Percentiles rank a stretch among this genome's conserved stretches.
Conservation (phyloP, 192 early-diverging fungal genomes). For the Linderina pennispora region DNA sequence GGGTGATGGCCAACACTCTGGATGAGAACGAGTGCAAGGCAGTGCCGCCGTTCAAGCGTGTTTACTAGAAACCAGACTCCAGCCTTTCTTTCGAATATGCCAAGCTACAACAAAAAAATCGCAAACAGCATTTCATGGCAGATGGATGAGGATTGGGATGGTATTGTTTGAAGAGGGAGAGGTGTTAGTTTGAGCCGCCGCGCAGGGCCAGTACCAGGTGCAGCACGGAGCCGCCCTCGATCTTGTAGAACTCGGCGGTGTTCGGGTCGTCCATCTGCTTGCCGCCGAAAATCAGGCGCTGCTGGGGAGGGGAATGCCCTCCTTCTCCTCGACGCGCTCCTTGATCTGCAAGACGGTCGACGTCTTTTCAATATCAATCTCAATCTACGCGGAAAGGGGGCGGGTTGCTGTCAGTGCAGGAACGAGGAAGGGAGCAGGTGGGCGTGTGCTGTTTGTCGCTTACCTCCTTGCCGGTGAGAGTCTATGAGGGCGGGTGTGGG, state of each 20-base stretch:
- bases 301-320: constrained; percentile 97
- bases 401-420: too few species aligned
- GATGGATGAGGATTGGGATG: too few species aligned
- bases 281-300: constrained; percentile 90
- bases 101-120: too few species aligned
- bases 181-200: constrained; percentile 58
- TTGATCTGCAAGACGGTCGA: constrained; percentile 71
- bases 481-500: constrained; percentile 54
- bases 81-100: neutral
- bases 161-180: too few species aligned
- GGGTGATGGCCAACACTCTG: constrained; percentile 73
- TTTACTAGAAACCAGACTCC: constrained; percentile 55
- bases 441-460: constrained; percentile 2
- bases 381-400: constrained; percentile 59
- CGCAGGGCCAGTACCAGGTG: constrained; percentile 94
- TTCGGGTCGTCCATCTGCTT: constrained; percentile 90
- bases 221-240: constrained; percentile 75
- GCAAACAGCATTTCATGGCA: too few species aligned
- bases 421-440: neutral
- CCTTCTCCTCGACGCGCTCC: constrained; percentile 90
- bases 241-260: constrained; percentile 57
- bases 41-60: constrained; percentile 82
- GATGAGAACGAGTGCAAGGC: constrained; percentile 91
- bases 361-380: constrained; percentile 78
- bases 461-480: constrained; percentile 85